phyloP scores from a whole-genome alignment of 139 green algal species.

The Chlorella sp. region DNA sequence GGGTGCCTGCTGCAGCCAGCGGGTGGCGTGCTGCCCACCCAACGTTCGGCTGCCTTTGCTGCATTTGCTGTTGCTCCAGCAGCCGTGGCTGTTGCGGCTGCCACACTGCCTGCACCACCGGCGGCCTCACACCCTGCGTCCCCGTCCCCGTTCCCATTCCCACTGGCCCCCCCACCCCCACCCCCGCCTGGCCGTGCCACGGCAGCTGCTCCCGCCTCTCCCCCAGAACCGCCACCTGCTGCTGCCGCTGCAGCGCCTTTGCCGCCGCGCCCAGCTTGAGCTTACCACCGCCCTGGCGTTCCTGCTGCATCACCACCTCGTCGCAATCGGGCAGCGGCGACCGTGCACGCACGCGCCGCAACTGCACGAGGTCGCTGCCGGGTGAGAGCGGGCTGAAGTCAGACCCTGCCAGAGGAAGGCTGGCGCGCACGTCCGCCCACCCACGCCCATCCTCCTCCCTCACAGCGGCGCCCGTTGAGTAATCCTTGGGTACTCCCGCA shows the following conservation, averaged over 20 bases:
- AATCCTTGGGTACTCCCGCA: no score
- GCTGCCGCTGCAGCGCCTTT: neutral
- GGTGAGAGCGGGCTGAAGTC: neutral
- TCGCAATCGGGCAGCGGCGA: neutral
- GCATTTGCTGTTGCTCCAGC: neutral
- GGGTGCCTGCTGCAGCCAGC: no score
- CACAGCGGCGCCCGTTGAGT: no score
- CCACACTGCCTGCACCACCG: no score
- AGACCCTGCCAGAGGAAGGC: neutral
- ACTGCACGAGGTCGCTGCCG: constrained; percentile 7
- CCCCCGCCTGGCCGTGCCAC: no score
- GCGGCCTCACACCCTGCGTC: no score
- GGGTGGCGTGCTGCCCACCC: neutral
- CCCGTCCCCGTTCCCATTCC: no score
- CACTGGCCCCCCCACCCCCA: no score
- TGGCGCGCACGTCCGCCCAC: constrained; percentile 1
- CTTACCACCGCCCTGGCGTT: neutral
- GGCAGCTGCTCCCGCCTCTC: no score
- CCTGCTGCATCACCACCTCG: constrained; percentile 1
- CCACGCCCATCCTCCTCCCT: no score
- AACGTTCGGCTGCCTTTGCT: neutral
- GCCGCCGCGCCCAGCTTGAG: neutral
- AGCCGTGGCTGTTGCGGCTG: neutral
- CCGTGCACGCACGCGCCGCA: neutral
- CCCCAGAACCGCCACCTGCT: no score